Percentiles rank a stretch among this genome's conserved stretches.
Evolutionary conservation across 2,329 filamentous ascomycete species (phyloP).

Genomic region (Plectosphaerella sp.): DNA sequence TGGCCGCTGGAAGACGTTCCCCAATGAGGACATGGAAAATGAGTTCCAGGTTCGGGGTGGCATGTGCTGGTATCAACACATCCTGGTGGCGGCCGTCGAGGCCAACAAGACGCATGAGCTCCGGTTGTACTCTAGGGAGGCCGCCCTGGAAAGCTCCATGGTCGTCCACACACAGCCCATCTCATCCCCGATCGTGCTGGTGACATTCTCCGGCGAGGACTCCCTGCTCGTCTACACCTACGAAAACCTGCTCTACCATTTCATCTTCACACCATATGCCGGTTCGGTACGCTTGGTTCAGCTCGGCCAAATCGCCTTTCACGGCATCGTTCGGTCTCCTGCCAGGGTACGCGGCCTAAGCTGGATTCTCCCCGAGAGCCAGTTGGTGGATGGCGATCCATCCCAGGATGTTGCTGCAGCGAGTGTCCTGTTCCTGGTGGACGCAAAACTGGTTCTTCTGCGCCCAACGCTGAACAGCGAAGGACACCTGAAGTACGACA

Average conservation of each 20-base stretch:
- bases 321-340: conserved; percentile 92
- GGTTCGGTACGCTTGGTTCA: conserved; percentile 73
- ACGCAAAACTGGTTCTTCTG: conserved; percentile 90
- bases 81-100: conserved; percentile 91
- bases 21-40: conserved; percentile 74
- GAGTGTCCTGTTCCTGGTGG: conserved; percentile 92
- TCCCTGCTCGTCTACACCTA: conserved; percentile 95
- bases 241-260: conserved; percentile 93
- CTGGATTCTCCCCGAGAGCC: conserved; percentile 91
- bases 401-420: conserved; percentile 93
- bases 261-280: conserved; percentile 73
- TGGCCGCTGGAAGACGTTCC: conserved; percentile 92
- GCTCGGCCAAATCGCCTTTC: conserved; percentile 96
- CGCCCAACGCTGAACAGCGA: conserved; percentile 80
- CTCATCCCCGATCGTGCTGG: conserved; percentile 80
- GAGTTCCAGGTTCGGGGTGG: conserved; percentile 90
- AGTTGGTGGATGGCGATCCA: conserved; percentile 85
- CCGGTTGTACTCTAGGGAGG: conserved; percentile 88
- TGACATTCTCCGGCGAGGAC: conserved; percentile 86
- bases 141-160: conserved; percentile 66
- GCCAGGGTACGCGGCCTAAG: conserved; percentile 88
- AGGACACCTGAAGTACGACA: conserved; percentile 91
- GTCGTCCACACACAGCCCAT: conserved; percentile 74
- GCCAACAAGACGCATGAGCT: conserved; percentile 76
- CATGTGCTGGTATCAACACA: conserved; percentile 98